These are phyloP conservation scores for Ilyonectria sp. DNA, from an alignment of 2,329 filamentous ascomycete genomes.

Conservation along the genomic window DNA sequence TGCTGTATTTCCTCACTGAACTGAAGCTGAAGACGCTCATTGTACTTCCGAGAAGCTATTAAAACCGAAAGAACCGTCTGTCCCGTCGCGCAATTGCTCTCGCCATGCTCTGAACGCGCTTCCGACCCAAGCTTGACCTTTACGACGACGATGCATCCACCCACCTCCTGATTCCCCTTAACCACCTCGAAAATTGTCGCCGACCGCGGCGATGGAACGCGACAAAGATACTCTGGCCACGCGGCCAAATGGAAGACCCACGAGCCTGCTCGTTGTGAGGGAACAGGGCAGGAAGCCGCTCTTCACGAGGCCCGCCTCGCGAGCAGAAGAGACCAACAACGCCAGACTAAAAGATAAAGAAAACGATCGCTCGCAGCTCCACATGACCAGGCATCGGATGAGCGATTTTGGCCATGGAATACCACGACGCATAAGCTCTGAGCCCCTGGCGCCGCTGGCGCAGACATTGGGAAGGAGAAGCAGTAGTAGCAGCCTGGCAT, in stretches of 20 bases:
- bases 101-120: conserved; percentile 44
- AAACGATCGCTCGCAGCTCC: conserved; percentile 36
- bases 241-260: conserved; percentile 38
- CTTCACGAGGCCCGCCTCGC: conserved; percentile 50
- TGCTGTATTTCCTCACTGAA: conserved; percentile 9
- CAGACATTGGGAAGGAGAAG: conserved; percentile 33
- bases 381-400: conserved; percentile 28
- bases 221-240: conserved; percentile 41
- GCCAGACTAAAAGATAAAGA: conserved; percentile 39
- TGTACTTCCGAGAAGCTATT: conserved; percentile 6
- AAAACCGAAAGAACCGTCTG: neutral
- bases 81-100: conserved; percentile 1
- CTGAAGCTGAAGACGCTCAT: neutral
- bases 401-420: conserved; percentile 29
- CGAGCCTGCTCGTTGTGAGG: conserved; percentile 55
- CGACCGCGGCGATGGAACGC: conserved; percentile 44
- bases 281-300: conserved; percentile 59
- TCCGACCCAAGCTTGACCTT: conserved; percentile 10
- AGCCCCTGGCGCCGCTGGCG: conserved; percentile 33
- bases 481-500: conserved; percentile 42
- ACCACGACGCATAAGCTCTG: conserved; percentile 47
- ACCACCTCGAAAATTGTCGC: conserved; percentile 23
- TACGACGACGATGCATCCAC: conserved; percentile 37
- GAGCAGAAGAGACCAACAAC: conserved; percentile 39
- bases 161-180: conserved; percentile 30